Evolutionary conservation across 768 basidiomycete genomes (phyloP).

Genomic region (Tylopilus rubrobrunneus): DNA sequence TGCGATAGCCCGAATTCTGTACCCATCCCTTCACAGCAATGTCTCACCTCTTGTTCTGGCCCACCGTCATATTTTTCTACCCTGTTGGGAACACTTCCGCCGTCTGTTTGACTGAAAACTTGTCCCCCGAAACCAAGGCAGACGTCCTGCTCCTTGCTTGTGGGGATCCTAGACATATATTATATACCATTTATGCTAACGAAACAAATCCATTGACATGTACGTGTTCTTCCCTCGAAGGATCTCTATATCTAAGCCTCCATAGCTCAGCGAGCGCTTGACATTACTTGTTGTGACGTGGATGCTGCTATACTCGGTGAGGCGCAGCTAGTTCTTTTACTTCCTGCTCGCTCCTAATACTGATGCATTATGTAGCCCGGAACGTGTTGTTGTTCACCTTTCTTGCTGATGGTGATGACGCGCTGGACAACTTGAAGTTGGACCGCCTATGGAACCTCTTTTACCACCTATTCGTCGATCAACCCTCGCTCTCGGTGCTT

Average conservation of each 20-base stretch:
- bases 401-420: conserved; percentile 19
- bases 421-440: conserved; percentile 4
- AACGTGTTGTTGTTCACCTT: conserved; percentile 25
- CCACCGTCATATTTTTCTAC: conserved; percentile 42
- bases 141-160: conserved; percentile 49
- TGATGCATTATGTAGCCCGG: conserved; percentile 18
- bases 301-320: conserved; percentile 26
- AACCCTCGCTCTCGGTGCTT: conserved; percentile 15
- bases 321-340: not conserved
- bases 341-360: not conserved
- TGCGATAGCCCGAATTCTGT: not conserved
- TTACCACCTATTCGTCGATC: conserved; percentile 25
- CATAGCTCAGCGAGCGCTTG: conserved; percentile 16
- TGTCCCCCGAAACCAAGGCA: conserved; percentile 39
- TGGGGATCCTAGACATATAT: conserved; percentile 50
- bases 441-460: conserved; percentile 25
- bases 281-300: conserved; percentile 31
- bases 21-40: conserved; percentile 1
- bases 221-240: not conserved
- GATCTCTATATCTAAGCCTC: not conserved
- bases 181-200: conserved; percentile 41
- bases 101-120: conserved; percentile 42
- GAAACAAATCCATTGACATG: conserved; percentile 3
- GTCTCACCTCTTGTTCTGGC: conserved; percentile 18
- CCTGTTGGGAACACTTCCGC: conserved; percentile 58